Conservation (phyloP, 208 protist genomes). For the Leishmania turanica region DNA sequence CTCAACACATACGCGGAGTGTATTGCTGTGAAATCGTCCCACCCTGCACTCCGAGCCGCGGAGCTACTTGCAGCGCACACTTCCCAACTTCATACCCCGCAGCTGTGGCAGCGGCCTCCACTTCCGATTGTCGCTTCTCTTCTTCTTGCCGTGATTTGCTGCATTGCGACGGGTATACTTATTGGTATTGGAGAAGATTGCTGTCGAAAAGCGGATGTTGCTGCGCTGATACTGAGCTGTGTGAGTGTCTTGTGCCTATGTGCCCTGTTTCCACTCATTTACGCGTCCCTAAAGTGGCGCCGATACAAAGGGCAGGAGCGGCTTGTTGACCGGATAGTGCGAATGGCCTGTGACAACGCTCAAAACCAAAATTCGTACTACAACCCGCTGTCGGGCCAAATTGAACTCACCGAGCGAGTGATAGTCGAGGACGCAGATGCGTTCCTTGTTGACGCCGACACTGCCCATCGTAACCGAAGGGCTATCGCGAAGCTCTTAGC, state of each 20-base stretch:
- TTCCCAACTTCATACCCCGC: constrained; percentile 20
- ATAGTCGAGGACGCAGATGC: constrained; percentile 13
- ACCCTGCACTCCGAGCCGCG: constrained; percentile 15
- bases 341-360: neutral
- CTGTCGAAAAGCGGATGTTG: constrained; percentile 17
- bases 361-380: constrained; percentile 3
- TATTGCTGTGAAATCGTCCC: neutral
- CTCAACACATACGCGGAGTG: constrained; percentile 35
- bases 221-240: constrained; percentile 25
- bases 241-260: constrained; percentile 17
- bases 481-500: constrained; percentile 37
- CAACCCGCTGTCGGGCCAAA: constrained; percentile 26
- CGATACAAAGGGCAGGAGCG: neutral
- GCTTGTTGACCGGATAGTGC: constrained; percentile 17
- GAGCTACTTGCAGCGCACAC: constrained; percentile 18
- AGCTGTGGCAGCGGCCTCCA: constrained; percentile 15
- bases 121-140: constrained; percentile 20
- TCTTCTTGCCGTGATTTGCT: constrained; percentile 13
- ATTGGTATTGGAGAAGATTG: constrained; percentile 11
- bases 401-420: constrained; percentile 7
- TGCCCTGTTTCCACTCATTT: constrained; percentile 30
- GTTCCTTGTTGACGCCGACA: constrained; percentile 30
- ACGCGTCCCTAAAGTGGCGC: constrained; percentile 2
- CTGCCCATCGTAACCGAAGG: constrained; percentile 33
- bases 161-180: constrained; percentile 21